Conservation (phyloP, 2,329 filamentous ascomycete species). For the Xylariaceae sp. region DNA sequence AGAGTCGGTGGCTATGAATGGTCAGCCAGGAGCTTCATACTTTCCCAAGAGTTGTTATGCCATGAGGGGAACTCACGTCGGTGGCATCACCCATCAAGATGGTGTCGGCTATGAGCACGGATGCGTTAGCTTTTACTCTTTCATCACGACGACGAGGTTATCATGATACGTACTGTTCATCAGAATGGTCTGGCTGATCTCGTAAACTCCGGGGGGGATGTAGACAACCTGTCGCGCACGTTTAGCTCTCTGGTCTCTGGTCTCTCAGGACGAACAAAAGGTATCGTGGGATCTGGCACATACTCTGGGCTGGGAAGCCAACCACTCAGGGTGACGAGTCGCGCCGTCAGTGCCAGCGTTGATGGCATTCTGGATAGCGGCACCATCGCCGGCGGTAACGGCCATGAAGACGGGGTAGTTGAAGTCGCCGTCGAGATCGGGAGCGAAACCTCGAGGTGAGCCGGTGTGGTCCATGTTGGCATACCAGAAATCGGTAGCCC, state of each 20-base stretch:
- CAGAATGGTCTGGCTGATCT: constrained; percentile 34
- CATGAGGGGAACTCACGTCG: constrained; percentile 28
- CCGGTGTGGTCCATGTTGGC: constrained; percentile 38
- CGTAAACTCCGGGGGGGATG: constrained; percentile 39
- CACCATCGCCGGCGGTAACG: constrained; percentile 35
- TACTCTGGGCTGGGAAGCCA: constrained; percentile 39
- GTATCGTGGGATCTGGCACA: neutral
- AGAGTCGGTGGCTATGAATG: constrained; percentile 35
- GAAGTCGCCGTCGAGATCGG: constrained; percentile 36
- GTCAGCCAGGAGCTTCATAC: constrained; percentile 3
- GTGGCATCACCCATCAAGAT: constrained; percentile 43
- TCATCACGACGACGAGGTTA: neutral
- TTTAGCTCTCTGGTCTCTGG: constrained; percentile 8
- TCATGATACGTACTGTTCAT: constrained; percentile 29
- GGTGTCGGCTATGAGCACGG: constrained; percentile 32
- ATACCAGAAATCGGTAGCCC: constrained; percentile 37
- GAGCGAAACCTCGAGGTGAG: constrained; percentile 35
- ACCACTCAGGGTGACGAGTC: constrained; percentile 34
- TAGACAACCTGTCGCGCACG: constrained; percentile 35
- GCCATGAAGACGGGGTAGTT: constrained; percentile 36
- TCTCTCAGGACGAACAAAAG: neutral
- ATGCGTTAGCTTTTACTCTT: neutral
- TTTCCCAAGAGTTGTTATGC: neutral
- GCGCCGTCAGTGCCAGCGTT: constrained; percentile 32
- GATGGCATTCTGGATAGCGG: constrained; percentile 37